Evolutionary conservation across 129 eudicot species (phyloP).

Genomic region (Flaveria sonorensis): DNA sequence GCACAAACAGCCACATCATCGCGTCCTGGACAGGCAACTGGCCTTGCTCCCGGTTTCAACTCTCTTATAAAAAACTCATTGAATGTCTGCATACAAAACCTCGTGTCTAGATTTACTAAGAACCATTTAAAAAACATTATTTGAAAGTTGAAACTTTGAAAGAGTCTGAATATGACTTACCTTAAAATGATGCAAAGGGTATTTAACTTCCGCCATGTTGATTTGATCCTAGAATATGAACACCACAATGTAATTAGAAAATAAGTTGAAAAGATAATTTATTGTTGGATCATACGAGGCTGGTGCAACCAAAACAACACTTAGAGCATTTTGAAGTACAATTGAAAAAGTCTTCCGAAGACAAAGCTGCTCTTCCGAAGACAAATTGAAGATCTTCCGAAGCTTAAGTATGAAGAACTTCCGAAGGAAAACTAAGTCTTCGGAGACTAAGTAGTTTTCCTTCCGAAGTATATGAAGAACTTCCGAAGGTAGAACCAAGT

Average conservation of each 20-base stretch:
- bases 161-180: slow-evolving; percentile 38
- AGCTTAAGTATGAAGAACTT: too few species aligned
- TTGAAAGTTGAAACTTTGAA: neutral
- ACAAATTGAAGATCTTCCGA: too few species aligned
- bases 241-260: neutral
- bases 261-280: slow-evolving; percentile 6
- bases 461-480: too few species aligned
- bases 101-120: neutral
- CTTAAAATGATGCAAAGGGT: slow-evolving; percentile 91
- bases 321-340: too few species aligned
- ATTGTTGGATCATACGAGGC: too few species aligned
- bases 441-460: too few species aligned
- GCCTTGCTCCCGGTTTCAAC: slow-evolving; percentile 84
- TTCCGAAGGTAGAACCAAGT: too few species aligned
- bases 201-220: slow-evolving; percentile 73
- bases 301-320: too few species aligned
- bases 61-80: slow-evolving; percentile 94
- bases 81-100: slow-evolving; percentile 72
- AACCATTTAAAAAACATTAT: neutral
- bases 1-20: slow-evolving; percentile 95
- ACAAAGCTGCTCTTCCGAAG: too few species aligned
- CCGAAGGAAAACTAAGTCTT: too few species aligned
- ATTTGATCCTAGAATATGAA: slow-evolving; percentile 80
- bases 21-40: slow-evolving; percentile 57
- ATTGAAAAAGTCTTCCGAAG: too few species aligned